These are phyloP conservation scores for Exophiala oligosperma DNA, from an alignment of 2,329 filamentous ascomycete species.

Conservation along the genomic window DNA sequence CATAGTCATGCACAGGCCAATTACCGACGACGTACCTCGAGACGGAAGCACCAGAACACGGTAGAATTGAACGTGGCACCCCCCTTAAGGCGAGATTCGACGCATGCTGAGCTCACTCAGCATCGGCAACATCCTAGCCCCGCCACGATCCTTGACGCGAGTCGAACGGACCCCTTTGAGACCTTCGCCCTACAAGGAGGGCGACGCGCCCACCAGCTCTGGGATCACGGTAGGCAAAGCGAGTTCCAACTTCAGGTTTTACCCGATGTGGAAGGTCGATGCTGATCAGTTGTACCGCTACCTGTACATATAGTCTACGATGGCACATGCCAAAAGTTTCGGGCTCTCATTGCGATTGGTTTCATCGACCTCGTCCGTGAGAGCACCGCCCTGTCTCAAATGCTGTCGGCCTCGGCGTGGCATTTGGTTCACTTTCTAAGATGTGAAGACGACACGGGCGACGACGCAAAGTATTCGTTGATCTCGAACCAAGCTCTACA, in stretches of 20 bases:
- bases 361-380: constrained; percentile 8
- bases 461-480: constrained; percentile 4
- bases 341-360: constrained; percentile 5
- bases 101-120: background rate
- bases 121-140: background rate
- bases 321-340: constrained; percentile 6
- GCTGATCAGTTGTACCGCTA: background rate
- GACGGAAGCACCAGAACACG: background rate
- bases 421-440: constrained; percentile 4
- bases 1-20: constrained; percentile 7
- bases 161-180: constrained; percentile 2
- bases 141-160: background rate
- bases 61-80: constrained; percentile 1
- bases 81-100: background rate
- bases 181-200: constrained; percentile 1
- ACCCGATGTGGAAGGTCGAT: background rate
- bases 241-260: background rate
- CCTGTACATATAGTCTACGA: constrained; percentile 3
- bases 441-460: constrained; percentile 1
- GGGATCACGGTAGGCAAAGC: constrained; percentile 4
- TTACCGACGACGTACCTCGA: constrained; percentile 1
- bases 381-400: constrained; percentile 6
- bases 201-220: constrained; percentile 1
- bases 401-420: constrained; percentile 8
- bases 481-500: constrained; percentile 5